These are phyloP conservation scores for Leccinum longicurvipes DNA, from an alignment of 768 basidiomycete species.

Conservation along the genomic window DNA sequence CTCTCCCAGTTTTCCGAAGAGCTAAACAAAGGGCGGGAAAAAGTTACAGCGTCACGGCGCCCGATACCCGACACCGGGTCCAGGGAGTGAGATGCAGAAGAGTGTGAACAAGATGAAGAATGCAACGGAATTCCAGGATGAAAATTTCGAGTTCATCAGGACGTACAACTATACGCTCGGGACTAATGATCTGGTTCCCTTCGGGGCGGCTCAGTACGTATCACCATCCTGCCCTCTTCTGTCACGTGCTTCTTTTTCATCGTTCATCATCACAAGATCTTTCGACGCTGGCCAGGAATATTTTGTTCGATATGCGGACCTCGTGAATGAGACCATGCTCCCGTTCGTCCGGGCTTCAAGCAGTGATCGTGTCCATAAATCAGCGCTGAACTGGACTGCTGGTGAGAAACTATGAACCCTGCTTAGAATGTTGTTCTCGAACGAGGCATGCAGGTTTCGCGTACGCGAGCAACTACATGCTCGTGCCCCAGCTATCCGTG, in stretches of 20 bases:
- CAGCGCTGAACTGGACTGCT: constrained; percentile 63
- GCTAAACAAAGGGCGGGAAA: neutral
- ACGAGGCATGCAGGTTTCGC: constrained; percentile 36
- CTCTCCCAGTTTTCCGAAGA: neutral
- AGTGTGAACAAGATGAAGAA: constrained; percentile 54
- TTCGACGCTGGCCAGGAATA: constrained; percentile 48
- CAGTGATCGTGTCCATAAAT: constrained; percentile 54
- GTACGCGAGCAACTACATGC: constrained; percentile 42
- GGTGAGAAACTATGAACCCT: constrained; percentile 36
- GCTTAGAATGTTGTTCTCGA: neutral
- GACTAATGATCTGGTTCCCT: constrained; percentile 53
- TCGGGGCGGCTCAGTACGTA: constrained; percentile 62
- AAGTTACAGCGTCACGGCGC: neutral
- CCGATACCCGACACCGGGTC: neutral
- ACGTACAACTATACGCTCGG: constrained; percentile 58
- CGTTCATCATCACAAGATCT: constrained; percentile 33
- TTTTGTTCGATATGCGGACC: constrained; percentile 47
- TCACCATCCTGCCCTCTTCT: constrained; percentile 28
- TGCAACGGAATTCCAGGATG: constrained; percentile 41
- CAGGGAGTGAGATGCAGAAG: constrained; percentile 32
- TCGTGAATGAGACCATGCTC: constrained; percentile 41
- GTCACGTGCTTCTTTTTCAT: neutral
- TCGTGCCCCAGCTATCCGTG: constrained; percentile 48
- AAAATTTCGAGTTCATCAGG: constrained; percentile 48
- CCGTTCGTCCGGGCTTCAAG: constrained; percentile 52